phyloP scores from a whole-genome alignment of 148 eudicot genomes.

The Camellia sinensis region DNA sequence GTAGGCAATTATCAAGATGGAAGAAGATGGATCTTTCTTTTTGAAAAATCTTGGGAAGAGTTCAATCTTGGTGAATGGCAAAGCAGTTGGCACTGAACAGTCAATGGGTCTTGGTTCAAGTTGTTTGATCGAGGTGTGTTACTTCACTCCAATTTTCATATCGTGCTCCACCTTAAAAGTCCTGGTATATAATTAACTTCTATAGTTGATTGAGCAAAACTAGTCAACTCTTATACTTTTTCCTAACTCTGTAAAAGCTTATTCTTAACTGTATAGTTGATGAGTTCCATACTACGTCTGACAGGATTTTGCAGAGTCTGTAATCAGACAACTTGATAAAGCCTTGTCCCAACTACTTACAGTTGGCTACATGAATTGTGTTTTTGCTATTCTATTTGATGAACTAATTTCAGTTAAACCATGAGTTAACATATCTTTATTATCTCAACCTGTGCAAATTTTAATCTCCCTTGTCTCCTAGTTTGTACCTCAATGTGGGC shows the following conservation, averaged over 20 bases:
- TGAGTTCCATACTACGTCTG: background rate
- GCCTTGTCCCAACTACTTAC: background rate
- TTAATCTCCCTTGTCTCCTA: no score
- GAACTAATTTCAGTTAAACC: background rate
- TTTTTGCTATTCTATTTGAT: background rate
- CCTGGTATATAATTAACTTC: background rate
- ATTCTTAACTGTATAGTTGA: background rate
- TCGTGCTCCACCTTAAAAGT: slow-evolving; percentile 11
- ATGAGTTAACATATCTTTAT: background rate
- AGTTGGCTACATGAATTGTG: background rate
- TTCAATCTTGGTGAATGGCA: slow-evolving; percentile 58
- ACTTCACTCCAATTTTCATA: slow-evolving; percentile 15
- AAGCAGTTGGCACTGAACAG: slow-evolving; percentile 44
- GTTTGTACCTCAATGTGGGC: no score
- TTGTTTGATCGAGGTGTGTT: slow-evolving; percentile 76
- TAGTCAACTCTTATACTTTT: background rate
- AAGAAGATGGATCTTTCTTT: slow-evolving; percentile 64
- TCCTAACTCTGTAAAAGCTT: background rate
- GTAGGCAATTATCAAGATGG: slow-evolving; percentile 84
- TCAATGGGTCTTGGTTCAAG: slow-evolving; percentile 40
- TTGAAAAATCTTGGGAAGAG: slow-evolving; percentile 69
- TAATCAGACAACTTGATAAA: background rate
- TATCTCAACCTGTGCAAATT: background rate
- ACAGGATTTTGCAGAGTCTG: background rate
- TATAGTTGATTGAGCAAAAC: background rate